These are phyloP conservation scores for Populus euphratica DNA, from an alignment of 345 rosid genomes.

Conservation along the genomic window DNA sequence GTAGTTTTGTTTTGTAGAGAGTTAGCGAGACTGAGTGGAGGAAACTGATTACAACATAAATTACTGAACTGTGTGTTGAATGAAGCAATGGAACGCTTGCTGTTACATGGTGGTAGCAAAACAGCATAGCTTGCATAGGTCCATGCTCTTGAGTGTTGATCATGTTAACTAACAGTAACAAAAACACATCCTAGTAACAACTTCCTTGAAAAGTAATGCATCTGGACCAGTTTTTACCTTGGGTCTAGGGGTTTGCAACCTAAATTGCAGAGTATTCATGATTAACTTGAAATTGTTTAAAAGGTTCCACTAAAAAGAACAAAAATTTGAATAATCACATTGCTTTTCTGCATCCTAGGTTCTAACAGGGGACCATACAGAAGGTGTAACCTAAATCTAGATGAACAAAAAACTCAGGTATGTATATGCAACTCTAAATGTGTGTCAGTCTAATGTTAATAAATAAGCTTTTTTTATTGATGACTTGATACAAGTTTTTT, in stretches of 20 bases:
- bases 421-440: constrained; percentile 5
- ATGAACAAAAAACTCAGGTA: constrained; percentile 85
- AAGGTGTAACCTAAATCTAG: constrained; percentile 44
- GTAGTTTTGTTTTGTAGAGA: not conserved
- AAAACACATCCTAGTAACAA: not conserved
- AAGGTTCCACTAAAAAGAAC: not conserved
- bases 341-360: constrained; percentile 37
- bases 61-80: not conserved
- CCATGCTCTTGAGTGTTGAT: not conserved
- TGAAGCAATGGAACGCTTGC: constrained; percentile 7
- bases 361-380: constrained; percentile 80
- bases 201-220: not conserved
- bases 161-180: not conserved
- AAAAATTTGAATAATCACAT: constrained; percentile 10
- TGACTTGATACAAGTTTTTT: not conserved
- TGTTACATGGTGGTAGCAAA: constrained; percentile 3
- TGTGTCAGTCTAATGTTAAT: not conserved
- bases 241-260: not conserved
- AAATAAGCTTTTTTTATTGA: constrained; percentile 2
- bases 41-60: not conserved
- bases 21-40: constrained; percentile 1
- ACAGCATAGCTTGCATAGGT: not conserved
- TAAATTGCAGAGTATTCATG: not conserved
- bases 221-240: not conserved
- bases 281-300: not conserved